Percentiles rank a stretch among this genome's conserved stretches.
Conservation (phyloP, 805 yeast genomes). For the Myxozyma geophila region DNA sequence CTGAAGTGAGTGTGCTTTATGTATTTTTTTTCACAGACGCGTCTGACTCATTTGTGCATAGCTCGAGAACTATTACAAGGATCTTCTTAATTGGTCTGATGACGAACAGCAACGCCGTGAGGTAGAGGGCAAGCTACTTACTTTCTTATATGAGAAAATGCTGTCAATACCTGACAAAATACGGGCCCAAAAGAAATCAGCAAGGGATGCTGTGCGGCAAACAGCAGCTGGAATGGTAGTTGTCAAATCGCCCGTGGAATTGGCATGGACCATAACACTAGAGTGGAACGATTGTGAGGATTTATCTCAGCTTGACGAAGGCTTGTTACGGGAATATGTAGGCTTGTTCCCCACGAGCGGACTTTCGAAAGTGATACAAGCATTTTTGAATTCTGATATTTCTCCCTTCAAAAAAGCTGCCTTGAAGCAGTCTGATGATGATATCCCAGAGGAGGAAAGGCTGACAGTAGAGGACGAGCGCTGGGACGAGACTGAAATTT, state of each 20-base stretch:
- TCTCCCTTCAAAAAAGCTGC: slow-evolving; percentile 56
- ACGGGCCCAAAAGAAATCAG: slow-evolving; percentile 44
- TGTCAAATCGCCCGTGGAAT: slow-evolving; percentile 61
- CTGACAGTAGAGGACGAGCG: slow-evolving; percentile 7
- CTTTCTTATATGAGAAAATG: slow-evolving; percentile 60
- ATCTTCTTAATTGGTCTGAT: slow-evolving; percentile 60
- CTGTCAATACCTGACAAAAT: slow-evolving; percentile 53
- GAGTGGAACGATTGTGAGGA: slow-evolving; percentile 70
- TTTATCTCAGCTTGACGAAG: slow-evolving; percentile 56
- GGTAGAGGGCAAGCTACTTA: slow-evolving; percentile 64
- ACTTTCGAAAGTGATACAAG: slow-evolving; percentile 63
- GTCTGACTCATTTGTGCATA: not conserved
- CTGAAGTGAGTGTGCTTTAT: slow-evolving; percentile 41
- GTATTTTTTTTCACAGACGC: not conserved
- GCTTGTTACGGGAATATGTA: slow-evolving; percentile 57
- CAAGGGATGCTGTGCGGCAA: slow-evolving; percentile 54
- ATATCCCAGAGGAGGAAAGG: slow-evolving; percentile 1
- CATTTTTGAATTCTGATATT: slow-evolving; percentile 66
- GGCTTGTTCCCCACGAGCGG: slow-evolving; percentile 63
- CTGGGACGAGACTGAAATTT: slow-evolving; percentile 23
- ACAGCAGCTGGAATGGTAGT: slow-evolving; percentile 72
- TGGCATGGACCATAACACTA: slow-evolving; percentile 74
- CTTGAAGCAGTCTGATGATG: slow-evolving; percentile 41
- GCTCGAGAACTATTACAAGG: slow-evolving; percentile 58
- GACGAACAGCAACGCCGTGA: slow-evolving; percentile 64